Conservation (phyloP, 331 rosid genomes). For the Malus hybrid region DNA sequence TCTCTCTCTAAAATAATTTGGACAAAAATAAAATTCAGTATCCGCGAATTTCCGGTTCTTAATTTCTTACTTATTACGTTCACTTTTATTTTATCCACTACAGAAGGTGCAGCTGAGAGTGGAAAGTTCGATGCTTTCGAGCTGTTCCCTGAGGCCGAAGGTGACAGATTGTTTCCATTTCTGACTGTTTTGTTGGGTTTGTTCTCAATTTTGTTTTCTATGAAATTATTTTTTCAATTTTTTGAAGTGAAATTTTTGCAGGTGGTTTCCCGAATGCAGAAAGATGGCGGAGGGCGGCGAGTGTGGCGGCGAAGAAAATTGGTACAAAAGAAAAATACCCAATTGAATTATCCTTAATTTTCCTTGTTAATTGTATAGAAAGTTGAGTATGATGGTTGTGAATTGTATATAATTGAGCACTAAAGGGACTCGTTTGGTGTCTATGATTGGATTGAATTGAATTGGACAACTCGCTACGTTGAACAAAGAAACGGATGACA, state of each 20-base stretch:
- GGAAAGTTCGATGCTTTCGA: constrained; percentile 31
- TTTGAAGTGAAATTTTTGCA: constrained; percentile 17
- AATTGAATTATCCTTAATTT: neutral
- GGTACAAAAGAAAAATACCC: constrained; percentile 28
- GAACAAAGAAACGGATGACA: neutral
- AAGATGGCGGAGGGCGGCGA: constrained; percentile 40
- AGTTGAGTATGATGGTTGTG: neutral
- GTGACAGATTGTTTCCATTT: constrained; percentile 7
- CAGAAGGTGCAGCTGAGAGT: constrained; percentile 46
- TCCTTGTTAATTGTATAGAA: neutral
- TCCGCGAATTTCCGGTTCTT: neutral
- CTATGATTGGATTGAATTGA: no score
- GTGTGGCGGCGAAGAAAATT: constrained; percentile 85
- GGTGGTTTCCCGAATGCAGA: constrained; percentile 49
- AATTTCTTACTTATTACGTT: neutral
- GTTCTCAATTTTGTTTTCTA: neutral
- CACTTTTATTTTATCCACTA: neutral
- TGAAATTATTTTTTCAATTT: neutral
- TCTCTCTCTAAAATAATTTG: neutral
- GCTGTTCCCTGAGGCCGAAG: constrained; percentile 35
- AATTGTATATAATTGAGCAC: neutral
- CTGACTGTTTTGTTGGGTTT: neutral
- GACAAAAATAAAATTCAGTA: neutral
- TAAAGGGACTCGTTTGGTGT: neutral
- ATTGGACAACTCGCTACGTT: neutral